phyloP scores from a whole-genome alignment of 2,329 filamentous ascomycete genomes.

The Ophiocordyceps unilateralis region DNA sequence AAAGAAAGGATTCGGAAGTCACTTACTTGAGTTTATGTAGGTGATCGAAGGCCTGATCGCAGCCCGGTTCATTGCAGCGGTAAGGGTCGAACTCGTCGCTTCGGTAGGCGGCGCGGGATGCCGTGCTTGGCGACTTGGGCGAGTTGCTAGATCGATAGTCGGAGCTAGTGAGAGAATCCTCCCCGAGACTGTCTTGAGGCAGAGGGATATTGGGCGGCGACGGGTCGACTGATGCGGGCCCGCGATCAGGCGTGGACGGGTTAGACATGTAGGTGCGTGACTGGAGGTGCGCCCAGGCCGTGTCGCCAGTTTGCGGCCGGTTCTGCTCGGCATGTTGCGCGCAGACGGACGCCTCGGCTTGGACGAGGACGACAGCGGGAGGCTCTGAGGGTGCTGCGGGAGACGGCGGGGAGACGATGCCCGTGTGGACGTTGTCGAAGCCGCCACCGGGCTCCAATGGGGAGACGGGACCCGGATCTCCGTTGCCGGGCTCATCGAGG shows the following conservation, averaged over 20 bases:
- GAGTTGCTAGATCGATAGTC: conserved; percentile 20
- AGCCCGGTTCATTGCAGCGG: conserved; percentile 19
- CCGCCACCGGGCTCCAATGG: background rate
- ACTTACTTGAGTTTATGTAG: conserved; percentile 40
- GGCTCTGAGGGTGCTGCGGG: background rate
- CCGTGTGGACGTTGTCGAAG: background rate
- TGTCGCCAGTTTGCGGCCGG: background rate
- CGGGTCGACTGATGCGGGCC: conserved; percentile 20
- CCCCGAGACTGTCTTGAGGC: conserved; percentile 25
- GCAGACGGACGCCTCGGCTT: background rate
- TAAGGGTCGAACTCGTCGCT: conserved; percentile 12
- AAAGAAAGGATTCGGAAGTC: background rate
- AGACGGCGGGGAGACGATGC: no score
- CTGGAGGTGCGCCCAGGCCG: no score
- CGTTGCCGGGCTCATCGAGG: background rate
- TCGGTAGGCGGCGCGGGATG: conserved; percentile 1
- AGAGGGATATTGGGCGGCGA: conserved; percentile 28
- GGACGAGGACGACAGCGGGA: background rate
- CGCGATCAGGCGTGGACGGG: conserved; percentile 23
- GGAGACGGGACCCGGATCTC: background rate
- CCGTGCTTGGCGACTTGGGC: conserved; percentile 12
- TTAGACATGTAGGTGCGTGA: conserved; percentile 18
- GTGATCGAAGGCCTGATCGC: conserved; percentile 32
- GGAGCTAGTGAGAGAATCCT: conserved; percentile 18
- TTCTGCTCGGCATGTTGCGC: background rate